These are phyloP conservation scores for Elongisporangium undulatum DNA, from an alignment of 352 stramenopile genomes.

Conservation along the genomic window DNA sequence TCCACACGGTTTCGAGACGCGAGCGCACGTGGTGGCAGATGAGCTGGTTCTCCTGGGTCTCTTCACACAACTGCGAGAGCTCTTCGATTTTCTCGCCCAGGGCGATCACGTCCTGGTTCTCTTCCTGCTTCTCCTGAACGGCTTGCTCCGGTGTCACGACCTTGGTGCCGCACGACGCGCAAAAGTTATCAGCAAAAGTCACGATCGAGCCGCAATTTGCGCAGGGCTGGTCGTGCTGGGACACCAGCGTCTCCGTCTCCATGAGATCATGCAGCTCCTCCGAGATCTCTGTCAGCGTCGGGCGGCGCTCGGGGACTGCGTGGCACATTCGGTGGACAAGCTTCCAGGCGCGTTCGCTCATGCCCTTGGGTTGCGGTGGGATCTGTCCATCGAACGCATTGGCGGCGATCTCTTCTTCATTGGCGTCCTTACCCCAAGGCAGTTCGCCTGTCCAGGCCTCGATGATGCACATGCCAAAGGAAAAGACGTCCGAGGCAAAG, in stretches of 20 bases:
- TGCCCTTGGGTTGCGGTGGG: neutral
- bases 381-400: neutral
- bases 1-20: neutral
- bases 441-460: conserved; percentile 13
- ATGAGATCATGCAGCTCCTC: neutral
- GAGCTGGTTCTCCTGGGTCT: neutral
- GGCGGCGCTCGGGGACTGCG: neutral
- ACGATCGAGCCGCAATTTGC: neutral
- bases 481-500: conserved; percentile 15
- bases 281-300: neutral
- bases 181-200: neutral
- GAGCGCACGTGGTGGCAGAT: neutral
- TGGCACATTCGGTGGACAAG: neutral
- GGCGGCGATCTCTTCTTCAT: neutral
- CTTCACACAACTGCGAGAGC: neutral
- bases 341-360: conserved; percentile 1
- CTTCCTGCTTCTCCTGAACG: neutral
- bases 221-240: neutral
- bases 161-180: neutral
- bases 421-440: conserved; percentile 3
- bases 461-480: conserved; percentile 21
- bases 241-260: neutral
- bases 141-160: neutral
- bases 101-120: neutral
- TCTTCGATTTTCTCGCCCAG: neutral